Evolutionary conservation across 2,329 filamentous ascomycete genomes (phyloP), one percentile per base, ranked within the genome.

Genomic region (Teratosphaeria destructans): DNA sequence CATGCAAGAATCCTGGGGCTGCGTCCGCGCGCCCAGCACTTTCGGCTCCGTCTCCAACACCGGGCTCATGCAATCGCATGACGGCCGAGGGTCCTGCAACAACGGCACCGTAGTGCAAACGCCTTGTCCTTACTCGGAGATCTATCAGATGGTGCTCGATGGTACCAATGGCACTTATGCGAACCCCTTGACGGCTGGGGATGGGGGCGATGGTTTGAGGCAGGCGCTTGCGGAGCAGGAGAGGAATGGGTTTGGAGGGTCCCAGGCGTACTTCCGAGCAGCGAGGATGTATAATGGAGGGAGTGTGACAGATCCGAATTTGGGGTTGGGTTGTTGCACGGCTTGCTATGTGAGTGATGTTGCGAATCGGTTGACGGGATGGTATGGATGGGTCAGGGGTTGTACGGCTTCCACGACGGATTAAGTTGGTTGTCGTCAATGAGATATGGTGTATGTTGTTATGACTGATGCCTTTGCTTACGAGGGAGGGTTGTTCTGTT

Each of bases 251-350:
- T 54, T 70, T 59, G 59, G 70, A 14, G 70, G 73, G 59, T 72
- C 70, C 47, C 67, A 69, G 56, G 74, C 72, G 54, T 80, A 73
- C 68, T 81, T 80, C 67, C 73, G 70, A 55, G 78, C 76, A 0
- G 76, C 78, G n/a, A 71, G 78, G 37, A 74, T 76, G 39, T 81
- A 81, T 71, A 81, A 82, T 67, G 77, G 76, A n/a, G 79, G 79
- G 16, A 67, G 77, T 6, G 71, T 75, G 49, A 16, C 55, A 2
- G 62, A 56, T 23, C 62, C 63, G 2, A 58, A 67, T 58, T 34
- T 70, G 23, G 76, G 76, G 53, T 71, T 78, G 49, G 78, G 77
- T 37, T 73, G 78, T 66, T 75, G 73, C 35, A 80, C 78, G 19
- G 73, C 75, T 62, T 81, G 79, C 71, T 83, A 83, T 66, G 72